Evolutionary conservation across 2,329 filamentous ascomycete species (phyloP), one percentile per base, ranked within the genome.

Genomic region (Chaetomium olivaceum): DNA sequence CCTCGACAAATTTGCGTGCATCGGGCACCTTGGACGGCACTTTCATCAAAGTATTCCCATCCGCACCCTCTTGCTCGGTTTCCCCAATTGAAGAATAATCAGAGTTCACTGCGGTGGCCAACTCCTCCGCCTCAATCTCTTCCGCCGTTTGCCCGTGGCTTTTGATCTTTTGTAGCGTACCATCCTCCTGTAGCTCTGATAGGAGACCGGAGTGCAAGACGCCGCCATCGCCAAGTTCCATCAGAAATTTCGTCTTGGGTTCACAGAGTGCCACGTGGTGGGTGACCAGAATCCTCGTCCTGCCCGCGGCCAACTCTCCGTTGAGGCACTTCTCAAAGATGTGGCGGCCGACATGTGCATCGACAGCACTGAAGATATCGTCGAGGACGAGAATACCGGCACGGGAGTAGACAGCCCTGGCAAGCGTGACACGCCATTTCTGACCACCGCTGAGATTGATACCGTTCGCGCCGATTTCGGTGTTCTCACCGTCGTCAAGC

Each of bases 361-460:
- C 92, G 9, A 95, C 87, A 11, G 91, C 88, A 73, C 89, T 92
- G 75, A 96, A 93, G 50, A 94, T 91, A 73, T 96, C 92, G 74
- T 96, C 92, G 72, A 95, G 82, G 21, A 95, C 80, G 5, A 96
- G 80, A 68, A 93, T 88, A 0, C 89, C 88, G 0, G 90, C 91
- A 16, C 91, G 83, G 1, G 91, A 93, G 76, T 95, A 95, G 21
- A 95, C 81, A 0, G 91, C 91, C 56, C 92, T 83, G 1, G 91
- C 92, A 70, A 96, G 87, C 0, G 90, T 91, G 36, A 95, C 84
- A 61, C 92, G 85, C 90, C 91, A 93, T 73, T 91, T 88, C 76
- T 96, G 92, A 0, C 92, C 92, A 68, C 92, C 92, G 67, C 89
- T 92, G 7, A 96, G 80, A 71, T 94, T 93, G 71, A 95, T 91